Conservation (phyloP, 169 alveolate genomes). For the Perkinsus chesapeaki region DNA sequence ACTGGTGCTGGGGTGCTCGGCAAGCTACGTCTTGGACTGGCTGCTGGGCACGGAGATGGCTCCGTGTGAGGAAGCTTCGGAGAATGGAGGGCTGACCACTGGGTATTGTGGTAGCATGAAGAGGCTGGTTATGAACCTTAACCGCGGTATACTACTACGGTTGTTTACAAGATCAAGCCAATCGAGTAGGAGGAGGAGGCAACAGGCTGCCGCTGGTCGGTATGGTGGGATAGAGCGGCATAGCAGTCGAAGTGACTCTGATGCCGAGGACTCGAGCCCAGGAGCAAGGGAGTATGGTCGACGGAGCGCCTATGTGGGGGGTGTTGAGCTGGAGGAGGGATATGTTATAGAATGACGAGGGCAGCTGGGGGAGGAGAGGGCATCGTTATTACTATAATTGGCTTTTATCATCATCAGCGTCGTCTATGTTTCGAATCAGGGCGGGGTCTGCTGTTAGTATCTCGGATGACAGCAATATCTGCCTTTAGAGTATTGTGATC, state of each 20-base stretch:
- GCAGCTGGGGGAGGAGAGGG: too few relatives aligned
- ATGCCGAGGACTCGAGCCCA: neutral
- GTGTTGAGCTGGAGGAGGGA: neutral
- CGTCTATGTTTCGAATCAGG: too few relatives aligned
- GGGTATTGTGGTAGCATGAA: neutral
- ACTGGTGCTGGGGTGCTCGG: conserved; percentile 20
- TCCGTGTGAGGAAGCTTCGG: neutral
- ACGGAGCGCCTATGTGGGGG: neutral
- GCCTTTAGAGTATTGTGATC: too few relatives aligned
- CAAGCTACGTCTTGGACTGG: neutral
- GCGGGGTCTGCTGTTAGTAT: too few relatives aligned
- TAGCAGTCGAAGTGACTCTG: neutral
- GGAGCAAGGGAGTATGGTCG: neutral
- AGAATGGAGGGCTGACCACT: neutral
- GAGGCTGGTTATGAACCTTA: neutral
- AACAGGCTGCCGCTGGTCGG: too few relatives aligned
- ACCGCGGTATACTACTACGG: neutral
- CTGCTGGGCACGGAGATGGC: neutral
- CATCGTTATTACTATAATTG: too few relatives aligned
- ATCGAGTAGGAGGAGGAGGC: neutral
- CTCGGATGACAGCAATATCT: too few relatives aligned
- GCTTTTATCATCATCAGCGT: too few relatives aligned
- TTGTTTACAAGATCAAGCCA: neutral
- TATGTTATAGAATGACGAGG: neutral
- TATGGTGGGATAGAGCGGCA: neutral